Conservation (phyloP, 345 rosid genomes). For the Euphorbia peplus region DNA sequence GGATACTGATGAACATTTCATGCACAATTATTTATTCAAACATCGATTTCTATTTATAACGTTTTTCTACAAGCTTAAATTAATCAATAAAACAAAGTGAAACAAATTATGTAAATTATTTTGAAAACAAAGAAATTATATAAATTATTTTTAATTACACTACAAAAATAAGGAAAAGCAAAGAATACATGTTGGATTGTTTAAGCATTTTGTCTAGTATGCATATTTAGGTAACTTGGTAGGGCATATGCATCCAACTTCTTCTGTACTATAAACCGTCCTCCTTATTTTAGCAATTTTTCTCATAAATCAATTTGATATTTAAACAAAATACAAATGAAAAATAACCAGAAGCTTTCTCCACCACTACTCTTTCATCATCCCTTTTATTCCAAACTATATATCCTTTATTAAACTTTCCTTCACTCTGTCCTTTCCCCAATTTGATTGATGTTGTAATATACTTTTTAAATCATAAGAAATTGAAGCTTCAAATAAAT, state of each 20-base stretch:
- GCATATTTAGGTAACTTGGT: neutral
- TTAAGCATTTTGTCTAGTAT: neutral
- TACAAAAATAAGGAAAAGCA: too few relatives aligned
- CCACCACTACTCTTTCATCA: neutral
- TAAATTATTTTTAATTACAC: too few relatives aligned
- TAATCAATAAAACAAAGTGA: too few relatives aligned
- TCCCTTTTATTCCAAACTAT: neutral
- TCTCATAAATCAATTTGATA: neutral
- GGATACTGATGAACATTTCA: too few relatives aligned
- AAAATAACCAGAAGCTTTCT: neutral
- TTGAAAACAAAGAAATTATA: too few relatives aligned
- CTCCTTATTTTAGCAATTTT: neutral
- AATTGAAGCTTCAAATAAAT: too few relatives aligned
- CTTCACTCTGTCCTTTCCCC: neutral
- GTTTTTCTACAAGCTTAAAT: too few relatives aligned
- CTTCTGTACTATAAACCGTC: neutral
- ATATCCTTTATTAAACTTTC: neutral
- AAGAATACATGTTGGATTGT: neutral
- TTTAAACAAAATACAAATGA: neutral
- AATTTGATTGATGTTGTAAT: too few relatives aligned
- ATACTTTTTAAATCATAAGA: neutral
- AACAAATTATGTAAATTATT: too few relatives aligned
- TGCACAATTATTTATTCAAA: too few relatives aligned
- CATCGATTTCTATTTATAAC: too few relatives aligned
- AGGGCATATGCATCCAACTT: neutral